Conservation (phyloP, 169 alveolate species). For the Plasmodium falciparum region DNA sequence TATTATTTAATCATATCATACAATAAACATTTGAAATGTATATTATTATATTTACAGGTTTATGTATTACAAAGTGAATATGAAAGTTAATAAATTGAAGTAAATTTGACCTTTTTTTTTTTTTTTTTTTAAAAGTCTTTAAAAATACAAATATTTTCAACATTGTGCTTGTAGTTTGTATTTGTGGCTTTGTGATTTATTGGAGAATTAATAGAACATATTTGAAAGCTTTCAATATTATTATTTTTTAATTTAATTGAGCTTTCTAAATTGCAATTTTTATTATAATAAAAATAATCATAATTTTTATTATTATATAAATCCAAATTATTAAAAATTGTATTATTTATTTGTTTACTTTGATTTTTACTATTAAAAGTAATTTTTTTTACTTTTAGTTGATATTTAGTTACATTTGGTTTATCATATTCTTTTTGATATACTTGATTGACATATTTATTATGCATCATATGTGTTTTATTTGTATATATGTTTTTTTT, state of each 20-base stretch:
- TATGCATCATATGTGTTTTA: conserved; percentile 1
- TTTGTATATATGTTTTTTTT: too few species aligned
- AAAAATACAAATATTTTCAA: conserved; percentile 61
- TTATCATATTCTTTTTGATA: background rate
- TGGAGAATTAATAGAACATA: conserved; percentile 35
- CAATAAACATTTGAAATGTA: too few species aligned
- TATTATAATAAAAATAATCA: background rate
- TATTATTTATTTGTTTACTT: conserved; percentile 1
- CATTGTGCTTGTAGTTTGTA: conserved; percentile 22
- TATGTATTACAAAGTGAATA: background rate
- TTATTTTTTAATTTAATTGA: conserved; percentile 30
- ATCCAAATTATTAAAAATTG: background rate
- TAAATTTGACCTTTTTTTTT: too few species aligned
- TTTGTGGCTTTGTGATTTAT: background rate
- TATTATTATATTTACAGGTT: conserved; percentile 3
- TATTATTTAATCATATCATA: too few species aligned
- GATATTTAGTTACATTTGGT: conserved; percentile 7
- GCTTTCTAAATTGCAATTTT: conserved; percentile 21
- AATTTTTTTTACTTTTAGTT: conserved; percentile 57
- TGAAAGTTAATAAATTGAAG: background rate
- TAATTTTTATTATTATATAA: background rate
- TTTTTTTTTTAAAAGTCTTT: conserved; percentile 25
- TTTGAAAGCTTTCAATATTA: conserved; percentile 75
- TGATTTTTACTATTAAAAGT: conserved; percentile 8
- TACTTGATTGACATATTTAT: background rate